A percentile compares a stretch with the other conserved stretches of the same genome.
Conservation (phyloP, 495 filamentous ascomycete genomes). For the Neurospora sp. region DNA sequence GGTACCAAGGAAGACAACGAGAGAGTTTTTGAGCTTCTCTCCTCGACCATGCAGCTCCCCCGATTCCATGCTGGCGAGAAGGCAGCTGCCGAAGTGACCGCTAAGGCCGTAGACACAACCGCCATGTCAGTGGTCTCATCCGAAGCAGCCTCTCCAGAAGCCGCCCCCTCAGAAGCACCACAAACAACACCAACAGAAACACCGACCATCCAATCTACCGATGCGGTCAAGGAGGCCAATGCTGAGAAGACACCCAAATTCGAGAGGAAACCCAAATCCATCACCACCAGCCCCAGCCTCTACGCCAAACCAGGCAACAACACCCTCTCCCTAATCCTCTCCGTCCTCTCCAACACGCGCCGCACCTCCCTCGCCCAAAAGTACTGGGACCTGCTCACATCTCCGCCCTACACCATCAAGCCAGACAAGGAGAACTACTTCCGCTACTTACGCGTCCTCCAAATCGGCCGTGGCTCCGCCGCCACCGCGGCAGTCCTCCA, state of each 20-base stretch:
- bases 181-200: no score
- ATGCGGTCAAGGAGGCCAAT: background rate
- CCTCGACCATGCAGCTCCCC: conserved; percentile 69
- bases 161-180: no score
- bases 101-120: background rate
- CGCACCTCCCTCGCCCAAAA: conserved; percentile 38
- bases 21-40: conserved; percentile 58
- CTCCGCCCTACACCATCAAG: conserved; percentile 33
- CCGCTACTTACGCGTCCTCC: conserved; percentile 57
- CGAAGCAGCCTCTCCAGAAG: background rate
- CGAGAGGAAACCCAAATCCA: background rate
- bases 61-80: conserved; percentile 20
- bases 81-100: background rate
- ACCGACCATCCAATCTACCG: background rate
- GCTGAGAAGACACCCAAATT: background rate
- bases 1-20: conserved; percentile 47
- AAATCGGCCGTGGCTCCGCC: conserved; percentile 47
- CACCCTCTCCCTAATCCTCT: conserved; percentile 58
- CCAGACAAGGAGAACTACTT: conserved; percentile 64
- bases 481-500: conserved; percentile 44
- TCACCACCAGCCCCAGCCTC: background rate
- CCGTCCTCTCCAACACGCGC: conserved; percentile 45
- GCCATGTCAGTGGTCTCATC: background rate
- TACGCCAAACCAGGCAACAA: conserved; percentile 51
- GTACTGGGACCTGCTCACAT: conserved; percentile 70